A percentile compares a stretch with the other conserved stretches of the same genome.
Evolutionary conservation across 306 rosid species (phyloP).

Genomic region (Cicer cuneatum): DNA sequence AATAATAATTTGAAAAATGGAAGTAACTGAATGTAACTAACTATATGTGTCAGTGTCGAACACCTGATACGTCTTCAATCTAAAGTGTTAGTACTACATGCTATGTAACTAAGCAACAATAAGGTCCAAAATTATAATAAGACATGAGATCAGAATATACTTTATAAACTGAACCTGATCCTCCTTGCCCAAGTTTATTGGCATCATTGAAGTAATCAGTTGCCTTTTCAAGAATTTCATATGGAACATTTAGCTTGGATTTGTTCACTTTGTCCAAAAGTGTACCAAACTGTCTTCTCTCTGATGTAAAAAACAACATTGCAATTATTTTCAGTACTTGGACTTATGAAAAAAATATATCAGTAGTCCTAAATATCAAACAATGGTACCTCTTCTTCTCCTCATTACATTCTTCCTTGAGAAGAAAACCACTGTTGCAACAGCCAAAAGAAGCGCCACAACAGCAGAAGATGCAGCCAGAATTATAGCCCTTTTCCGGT

Average conservation of each 20-base stretch:
- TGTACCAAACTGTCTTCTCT: conserved; percentile 42
- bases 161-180: conserved; percentile 46
- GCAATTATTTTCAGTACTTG: neutral
- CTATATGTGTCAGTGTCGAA: too few species aligned
- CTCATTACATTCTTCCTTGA: conserved; percentile 17
- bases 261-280: conserved; percentile 36
- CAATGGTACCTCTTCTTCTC: conserved; percentile 37
- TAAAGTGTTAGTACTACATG: too few species aligned
- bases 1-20: too few species aligned
- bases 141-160: conserved; percentile 36
- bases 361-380: conserved; percentile 21
- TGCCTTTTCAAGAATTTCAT: conserved; percentile 44
- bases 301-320: conserved; percentile 23
- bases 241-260: conserved; percentile 41
- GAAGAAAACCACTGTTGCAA: conserved; percentile 38
- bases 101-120: neutral
- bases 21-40: too few species aligned
- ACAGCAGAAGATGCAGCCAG: conserved; percentile 34
- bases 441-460: conserved; percentile 32
- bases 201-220: conserved; percentile 44
- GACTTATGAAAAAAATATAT: conserved; percentile 4
- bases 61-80: too few species aligned
- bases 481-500: conserved; percentile 11
- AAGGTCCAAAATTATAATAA: neutral
- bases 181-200: conserved; percentile 47